Percentiles rank a stretch among this genome's conserved stretches.
Evolutionary conservation across 345 rosid species (phyloP).

Genomic region (Bretschneidera sinensis): DNA sequence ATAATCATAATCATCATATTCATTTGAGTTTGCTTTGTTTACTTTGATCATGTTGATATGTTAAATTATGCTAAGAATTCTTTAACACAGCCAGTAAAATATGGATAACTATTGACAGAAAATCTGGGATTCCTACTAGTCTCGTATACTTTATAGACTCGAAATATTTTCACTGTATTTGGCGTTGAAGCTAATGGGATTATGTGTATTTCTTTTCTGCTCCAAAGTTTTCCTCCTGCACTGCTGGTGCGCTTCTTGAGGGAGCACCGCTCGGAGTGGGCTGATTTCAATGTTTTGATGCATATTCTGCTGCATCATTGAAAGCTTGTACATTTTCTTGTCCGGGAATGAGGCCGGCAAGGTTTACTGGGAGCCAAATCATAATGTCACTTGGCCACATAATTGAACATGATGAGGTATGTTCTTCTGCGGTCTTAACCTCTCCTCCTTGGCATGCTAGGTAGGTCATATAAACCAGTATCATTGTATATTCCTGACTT

Average conservation of each 20-base stretch:
- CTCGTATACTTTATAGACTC: too few relatives aligned
- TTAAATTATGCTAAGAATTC: too few relatives aligned
- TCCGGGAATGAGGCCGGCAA: slow-evolving; percentile 90
- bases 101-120: background rate
- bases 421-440: background rate
- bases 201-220: slow-evolving; percentile 9
- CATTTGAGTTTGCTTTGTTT: too few relatives aligned
- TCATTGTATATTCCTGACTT: too few relatives aligned
- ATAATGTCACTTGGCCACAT: slow-evolving; percentile 98
- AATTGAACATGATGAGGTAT: slow-evolving; percentile 94
- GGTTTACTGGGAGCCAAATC: slow-evolving; percentile 92
- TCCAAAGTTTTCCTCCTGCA: slow-evolving; percentile 92
- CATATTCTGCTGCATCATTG: slow-evolving; percentile 84
- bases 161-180: background rate
- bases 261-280: slow-evolving; percentile 99
- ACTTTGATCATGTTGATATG: too few relatives aligned
- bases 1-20: too few relatives aligned
- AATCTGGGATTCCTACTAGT: background rate
- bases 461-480: too few relatives aligned
- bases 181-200: background rate
- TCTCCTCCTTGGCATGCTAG: too few relatives aligned
- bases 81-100: background rate
- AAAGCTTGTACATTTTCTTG: slow-evolving; percentile 75
- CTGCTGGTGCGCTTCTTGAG: slow-evolving; percentile 87
- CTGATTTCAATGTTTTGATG: slow-evolving; percentile 97